phyloP scores from a whole-genome alignment of 257 asterid genomes.

The Pogostemon cablin region DNA sequence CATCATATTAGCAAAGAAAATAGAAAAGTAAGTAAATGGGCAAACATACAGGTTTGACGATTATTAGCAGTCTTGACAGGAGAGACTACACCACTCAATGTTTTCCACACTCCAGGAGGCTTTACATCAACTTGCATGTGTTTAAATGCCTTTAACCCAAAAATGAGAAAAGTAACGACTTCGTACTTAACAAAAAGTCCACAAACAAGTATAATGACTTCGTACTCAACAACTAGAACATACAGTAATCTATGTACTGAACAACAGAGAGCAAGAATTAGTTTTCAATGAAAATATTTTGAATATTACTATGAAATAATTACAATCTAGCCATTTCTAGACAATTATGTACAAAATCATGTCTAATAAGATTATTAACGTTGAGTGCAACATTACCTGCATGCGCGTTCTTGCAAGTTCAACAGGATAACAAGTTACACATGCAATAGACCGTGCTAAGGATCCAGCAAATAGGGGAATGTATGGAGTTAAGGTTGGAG shows the following conservation, averaged over 20 bases:
- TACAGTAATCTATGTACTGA: not conserved
- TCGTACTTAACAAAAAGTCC: not conserved
- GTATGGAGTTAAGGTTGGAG: constrained; percentile 63
- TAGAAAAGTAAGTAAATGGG: constrained; percentile 3
- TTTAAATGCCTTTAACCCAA: constrained; percentile 62
- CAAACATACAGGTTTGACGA: constrained; percentile 53
- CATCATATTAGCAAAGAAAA: not conserved
- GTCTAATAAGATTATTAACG: not conserved
- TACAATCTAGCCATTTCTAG: not conserved
- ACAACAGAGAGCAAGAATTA: not conserved
- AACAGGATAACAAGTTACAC: constrained; percentile 82
- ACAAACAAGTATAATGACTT: not conserved
- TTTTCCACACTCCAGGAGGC: constrained; percentile 84
- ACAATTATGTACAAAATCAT: not conserved
- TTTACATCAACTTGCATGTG: constrained; percentile 55
- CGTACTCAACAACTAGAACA: not conserved
- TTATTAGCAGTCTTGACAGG: constrained; percentile 49
- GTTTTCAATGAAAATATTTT: not conserved
- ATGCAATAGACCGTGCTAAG: constrained; percentile 84
- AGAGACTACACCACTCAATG: constrained; percentile 62
- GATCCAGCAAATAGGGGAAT: constrained; percentile 87
- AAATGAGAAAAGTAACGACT: not conserved
- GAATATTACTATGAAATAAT: not conserved
- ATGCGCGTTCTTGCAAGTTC: constrained; percentile 95
- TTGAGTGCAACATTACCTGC: constrained; percentile 59